A percentile compares a stretch with the other conserved stretches of the same genome.
Conservation (phyloP, 345 rosid genomes). For the Murraya paniculata region DNA sequence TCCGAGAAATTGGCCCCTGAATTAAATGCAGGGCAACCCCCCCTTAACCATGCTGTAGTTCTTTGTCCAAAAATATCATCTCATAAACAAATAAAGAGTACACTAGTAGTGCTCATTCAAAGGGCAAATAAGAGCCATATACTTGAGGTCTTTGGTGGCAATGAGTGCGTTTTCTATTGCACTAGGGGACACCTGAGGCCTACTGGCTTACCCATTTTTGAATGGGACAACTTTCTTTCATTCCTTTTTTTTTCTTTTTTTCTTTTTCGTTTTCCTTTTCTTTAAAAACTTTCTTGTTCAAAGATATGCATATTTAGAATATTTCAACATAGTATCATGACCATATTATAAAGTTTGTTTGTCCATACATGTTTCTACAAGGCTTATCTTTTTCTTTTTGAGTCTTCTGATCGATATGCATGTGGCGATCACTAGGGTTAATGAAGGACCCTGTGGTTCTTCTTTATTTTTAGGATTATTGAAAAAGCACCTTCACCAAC, state of each 20-base stretch:
- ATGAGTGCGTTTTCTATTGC: constrained; percentile 19
- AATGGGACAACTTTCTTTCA: constrained; percentile 14
- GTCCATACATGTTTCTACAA: neutral
- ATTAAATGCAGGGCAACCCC: neutral
- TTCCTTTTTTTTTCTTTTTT: neutral
- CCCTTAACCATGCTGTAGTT: neutral
- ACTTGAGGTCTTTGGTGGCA: constrained; percentile 18
- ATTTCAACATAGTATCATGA: neutral
- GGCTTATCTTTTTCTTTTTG: neutral
- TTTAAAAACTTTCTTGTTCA: neutral
- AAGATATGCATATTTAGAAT: neutral
- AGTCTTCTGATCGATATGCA: neutral
- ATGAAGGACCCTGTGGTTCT: too few species aligned
- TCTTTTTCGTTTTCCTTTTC: neutral
- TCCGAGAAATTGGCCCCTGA: constrained; percentile 12
- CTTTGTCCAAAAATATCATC: constrained; percentile 6
- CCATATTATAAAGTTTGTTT: neutral
- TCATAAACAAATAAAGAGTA: neutral
- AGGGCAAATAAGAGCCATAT: constrained; percentile 18
- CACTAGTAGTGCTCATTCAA: constrained; percentile 5
- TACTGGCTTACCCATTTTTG: constrained; percentile 9
- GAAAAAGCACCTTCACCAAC: neutral
- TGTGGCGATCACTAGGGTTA: neutral
- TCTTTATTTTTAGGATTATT: neutral
- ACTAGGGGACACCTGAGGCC: constrained; percentile 1